Conservation (phyloP, 768 basidiomycete genomes). For the Lactifluus piperatus region DNA sequence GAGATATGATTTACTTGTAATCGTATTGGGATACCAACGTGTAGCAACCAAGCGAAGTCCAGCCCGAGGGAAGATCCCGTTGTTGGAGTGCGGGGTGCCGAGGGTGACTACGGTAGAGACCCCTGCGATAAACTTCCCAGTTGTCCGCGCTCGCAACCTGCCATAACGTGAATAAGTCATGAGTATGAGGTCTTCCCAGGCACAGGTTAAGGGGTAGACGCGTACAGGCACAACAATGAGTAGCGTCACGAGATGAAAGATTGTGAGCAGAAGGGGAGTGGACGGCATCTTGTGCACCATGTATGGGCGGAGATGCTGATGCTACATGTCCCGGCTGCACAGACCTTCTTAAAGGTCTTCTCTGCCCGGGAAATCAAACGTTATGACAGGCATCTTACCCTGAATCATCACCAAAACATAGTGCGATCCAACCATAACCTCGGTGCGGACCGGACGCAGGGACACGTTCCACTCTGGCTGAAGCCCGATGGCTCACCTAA, state of each 20-base stretch:
- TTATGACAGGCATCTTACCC: neutral
- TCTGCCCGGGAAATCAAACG: neutral
- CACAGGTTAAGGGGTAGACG: neutral
- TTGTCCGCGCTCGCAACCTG: neutral
- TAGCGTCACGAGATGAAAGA: conserved; percentile 1
- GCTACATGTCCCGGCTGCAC: neutral
- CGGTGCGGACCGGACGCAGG: neutral
- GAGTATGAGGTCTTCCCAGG: neutral
- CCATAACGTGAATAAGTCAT: neutral
- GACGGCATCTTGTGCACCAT: conserved; percentile 11
- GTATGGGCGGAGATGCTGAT: neutral
- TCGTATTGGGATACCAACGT: conserved; percentile 33
- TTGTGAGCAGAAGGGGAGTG: neutral
- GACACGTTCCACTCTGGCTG: neutral
- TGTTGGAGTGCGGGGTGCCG: conserved; percentile 2
- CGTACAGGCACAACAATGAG: neutral
- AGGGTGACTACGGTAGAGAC: neutral
- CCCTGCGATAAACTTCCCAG: neutral
- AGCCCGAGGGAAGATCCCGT: conserved; percentile 39
- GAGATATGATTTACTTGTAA: conserved; percentile 13
- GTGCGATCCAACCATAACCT: neutral
- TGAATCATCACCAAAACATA: neutral
- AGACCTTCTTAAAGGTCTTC: conserved; percentile 10
- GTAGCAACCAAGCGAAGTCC: conserved; percentile 55
- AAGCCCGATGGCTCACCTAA: neutral